Evolutionary conservation across 2,329 filamentous ascomycete species (phyloP).

Genomic region (Talaromyces sp.): DNA sequence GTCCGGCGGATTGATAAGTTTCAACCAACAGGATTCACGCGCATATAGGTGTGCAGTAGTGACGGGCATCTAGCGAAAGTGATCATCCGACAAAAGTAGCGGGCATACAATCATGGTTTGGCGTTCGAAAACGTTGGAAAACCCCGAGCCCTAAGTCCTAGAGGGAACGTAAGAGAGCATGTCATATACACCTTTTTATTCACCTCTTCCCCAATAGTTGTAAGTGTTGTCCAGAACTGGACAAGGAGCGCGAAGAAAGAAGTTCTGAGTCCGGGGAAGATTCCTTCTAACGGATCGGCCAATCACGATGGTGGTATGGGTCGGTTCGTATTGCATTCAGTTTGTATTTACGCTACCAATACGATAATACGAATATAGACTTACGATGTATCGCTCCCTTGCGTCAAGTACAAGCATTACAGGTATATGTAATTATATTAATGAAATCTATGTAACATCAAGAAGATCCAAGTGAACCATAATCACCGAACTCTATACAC

Average conservation of each 20-base stretch:
- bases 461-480: neutral
- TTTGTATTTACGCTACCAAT: neutral
- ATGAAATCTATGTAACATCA: constrained; percentile 3
- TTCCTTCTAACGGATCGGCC: neutral
- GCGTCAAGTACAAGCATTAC: neutral
- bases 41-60: neutral
- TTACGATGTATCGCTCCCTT: neutral
- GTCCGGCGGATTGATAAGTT: constrained; percentile 12
- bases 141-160: neutral
- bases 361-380: neutral
- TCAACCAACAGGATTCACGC: neutral
- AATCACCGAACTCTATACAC: neutral
- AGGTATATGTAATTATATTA: neutral
- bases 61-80: neutral
- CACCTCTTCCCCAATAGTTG: neutral
- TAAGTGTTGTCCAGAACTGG: neutral
- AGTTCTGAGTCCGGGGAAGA: constrained; percentile 8
- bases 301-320: neutral
- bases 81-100: constrained; percentile 8
- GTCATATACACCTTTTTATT: constrained; percentile 1
- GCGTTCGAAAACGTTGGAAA: neutral
- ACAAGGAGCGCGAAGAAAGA: constrained; percentile 2
- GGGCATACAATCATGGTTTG: constrained; percentile 17
- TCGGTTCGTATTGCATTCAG: neutral
- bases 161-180: neutral